Evolutionary conservation across 768 basidiomycete genomes (phyloP).

Genomic region (Holtermannia corniformis): DNA sequence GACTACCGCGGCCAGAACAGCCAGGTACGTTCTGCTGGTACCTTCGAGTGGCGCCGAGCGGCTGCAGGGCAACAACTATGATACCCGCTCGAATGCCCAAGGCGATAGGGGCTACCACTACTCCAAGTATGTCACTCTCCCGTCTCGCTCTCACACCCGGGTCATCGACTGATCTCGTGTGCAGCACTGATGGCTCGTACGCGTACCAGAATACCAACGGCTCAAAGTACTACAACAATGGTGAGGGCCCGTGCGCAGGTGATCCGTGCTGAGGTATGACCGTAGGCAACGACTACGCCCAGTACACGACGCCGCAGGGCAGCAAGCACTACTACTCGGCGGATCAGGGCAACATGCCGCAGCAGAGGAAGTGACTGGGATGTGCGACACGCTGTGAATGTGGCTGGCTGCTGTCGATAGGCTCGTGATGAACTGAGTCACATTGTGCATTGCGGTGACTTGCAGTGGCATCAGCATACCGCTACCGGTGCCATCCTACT

Average conservation of each 20-base stretch:
- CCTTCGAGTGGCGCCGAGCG: too few relatives aligned
- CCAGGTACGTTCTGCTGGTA: background rate
- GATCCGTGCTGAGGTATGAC: background rate
- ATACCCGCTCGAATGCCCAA: background rate
- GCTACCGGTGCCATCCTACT: too few relatives aligned
- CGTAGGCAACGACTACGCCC: background rate
- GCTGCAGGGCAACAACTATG: background rate
- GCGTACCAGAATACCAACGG: background rate
- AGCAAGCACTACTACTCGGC: background rate
- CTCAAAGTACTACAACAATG: background rate
- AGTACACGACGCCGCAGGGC: background rate
- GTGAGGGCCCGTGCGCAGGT: background rate
- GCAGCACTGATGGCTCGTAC: background rate
- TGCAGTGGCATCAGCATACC: too few relatives aligned
- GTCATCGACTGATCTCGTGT: background rate
- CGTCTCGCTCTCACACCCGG: background rate
- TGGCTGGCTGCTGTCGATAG: too few relatives aligned
- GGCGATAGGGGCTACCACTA: background rate
- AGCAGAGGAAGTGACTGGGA: background rate
- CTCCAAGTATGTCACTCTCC: background rate
- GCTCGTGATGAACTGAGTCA: too few relatives aligned
- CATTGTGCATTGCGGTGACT: too few relatives aligned
- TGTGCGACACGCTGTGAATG: too few relatives aligned
- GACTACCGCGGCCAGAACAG: background rate
- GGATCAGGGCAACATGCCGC: background rate